A percentile compares a stretch with the other conserved stretches of the same genome.
phyloP scores from a whole-genome alignment of 805 yeast species.

The Barnettozyma salicaria region DNA sequence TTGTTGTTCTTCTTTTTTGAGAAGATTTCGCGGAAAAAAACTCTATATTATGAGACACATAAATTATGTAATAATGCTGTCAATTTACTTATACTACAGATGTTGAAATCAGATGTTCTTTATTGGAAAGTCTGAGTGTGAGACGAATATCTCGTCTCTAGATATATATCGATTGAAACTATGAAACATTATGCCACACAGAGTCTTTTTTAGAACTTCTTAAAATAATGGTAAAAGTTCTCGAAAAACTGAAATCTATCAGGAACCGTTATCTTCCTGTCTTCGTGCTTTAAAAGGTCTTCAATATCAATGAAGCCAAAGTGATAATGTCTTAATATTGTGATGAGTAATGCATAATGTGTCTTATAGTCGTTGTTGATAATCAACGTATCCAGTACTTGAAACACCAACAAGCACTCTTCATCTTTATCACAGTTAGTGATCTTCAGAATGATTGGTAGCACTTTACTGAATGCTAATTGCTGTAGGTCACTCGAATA shows the following conservation, averaged over 20 bases:
- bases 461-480: slow-evolving; percentile 9
- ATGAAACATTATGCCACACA: not conserved
- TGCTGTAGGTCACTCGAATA: slow-evolving; percentile 9
- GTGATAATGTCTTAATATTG: slow-evolving; percentile 42
- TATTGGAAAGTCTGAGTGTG: too few species aligned
- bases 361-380: slow-evolving; percentile 32
- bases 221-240: slow-evolving; percentile 16
- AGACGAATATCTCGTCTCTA: too few species aligned
- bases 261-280: slow-evolving; percentile 8
- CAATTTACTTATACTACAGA: too few species aligned
- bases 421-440: not conserved
- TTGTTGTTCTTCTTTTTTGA: not conserved
- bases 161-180: too few species aligned
- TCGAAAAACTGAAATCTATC: slow-evolving; percentile 22
- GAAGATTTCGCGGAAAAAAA: not conserved
- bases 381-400: slow-evolving; percentile 19
- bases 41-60: too few species aligned
- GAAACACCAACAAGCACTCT: slow-evolving; percentile 11
- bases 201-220: slow-evolving; percentile 16
- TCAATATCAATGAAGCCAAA: slow-evolving; percentile 40
- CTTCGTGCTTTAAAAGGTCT: slow-evolving; percentile 16
- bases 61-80: not conserved
- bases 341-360: slow-evolving; percentile 33
- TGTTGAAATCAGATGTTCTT: too few species aligned
- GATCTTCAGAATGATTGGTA: slow-evolving; percentile 9